phyloP scores from a whole-genome alignment of 306 rosid species.

The Sphenostylis stenocarpa region DNA sequence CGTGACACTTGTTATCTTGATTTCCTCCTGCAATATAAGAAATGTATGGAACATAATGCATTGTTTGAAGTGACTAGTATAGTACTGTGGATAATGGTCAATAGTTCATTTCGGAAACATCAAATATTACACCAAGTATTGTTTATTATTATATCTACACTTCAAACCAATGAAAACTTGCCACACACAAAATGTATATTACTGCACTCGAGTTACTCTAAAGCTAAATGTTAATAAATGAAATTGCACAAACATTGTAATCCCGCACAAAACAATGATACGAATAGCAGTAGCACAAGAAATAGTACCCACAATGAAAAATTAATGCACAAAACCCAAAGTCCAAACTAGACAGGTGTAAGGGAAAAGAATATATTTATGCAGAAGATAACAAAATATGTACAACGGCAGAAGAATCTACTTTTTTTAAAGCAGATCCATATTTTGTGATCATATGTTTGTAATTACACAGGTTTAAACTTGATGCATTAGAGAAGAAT shows the following conservation, averaged over 20 bases:
- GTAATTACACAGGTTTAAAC: constrained; percentile 24
- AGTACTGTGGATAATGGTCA: constrained; percentile 2
- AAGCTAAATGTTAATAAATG: not conserved
- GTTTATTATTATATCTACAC: constrained; percentile 27
- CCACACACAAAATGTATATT: not conserved
- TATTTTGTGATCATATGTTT: constrained; percentile 29
- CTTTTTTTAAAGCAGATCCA: constrained; percentile 32
- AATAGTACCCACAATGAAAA: not conserved
- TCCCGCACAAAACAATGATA: constrained; percentile 9
- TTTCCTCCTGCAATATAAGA: constrained; percentile 73
- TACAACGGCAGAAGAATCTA: constrained; percentile 26
- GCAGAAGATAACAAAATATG: constrained; percentile 20
- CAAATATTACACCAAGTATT: constrained; percentile 18
- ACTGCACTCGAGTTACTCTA: not conserved
- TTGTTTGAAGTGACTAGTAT: not conserved
- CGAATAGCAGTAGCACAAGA: not conserved
- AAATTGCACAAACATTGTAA: constrained; percentile 9
- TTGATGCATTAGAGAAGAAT: not conserved
- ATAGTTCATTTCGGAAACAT: constrained; percentile 1
- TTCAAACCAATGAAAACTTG: constrained; percentile 16
- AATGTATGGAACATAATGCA: constrained; percentile 17
- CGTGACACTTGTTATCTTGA: constrained; percentile 76
- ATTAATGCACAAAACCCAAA: constrained; percentile 21
- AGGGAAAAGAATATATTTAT: not conserved
- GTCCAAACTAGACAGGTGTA: constrained; percentile 13